A percentile compares a stretch with the other conserved stretches of the same genome.
Conservation (phyloP, 257 asterid genomes). For the Echium plantagineum region DNA sequence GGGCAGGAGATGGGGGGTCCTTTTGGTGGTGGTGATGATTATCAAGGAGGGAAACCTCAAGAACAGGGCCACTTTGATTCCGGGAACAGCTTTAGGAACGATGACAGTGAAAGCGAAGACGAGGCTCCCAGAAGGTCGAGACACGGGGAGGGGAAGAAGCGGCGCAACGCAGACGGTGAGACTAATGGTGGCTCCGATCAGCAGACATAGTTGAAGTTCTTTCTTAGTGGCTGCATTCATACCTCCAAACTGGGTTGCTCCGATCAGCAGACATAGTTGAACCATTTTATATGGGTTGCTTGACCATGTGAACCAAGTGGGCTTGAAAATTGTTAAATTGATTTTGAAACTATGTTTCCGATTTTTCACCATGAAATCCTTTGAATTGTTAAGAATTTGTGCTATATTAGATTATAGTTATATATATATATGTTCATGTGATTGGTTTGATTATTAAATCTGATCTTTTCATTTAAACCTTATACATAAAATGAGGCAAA, state of each 20-base stretch:
- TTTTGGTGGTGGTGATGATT: slow-evolving; percentile 21
- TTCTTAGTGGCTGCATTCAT: neutral
- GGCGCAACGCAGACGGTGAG: slow-evolving; percentile 41
- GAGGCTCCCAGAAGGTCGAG: slow-evolving; percentile 91
- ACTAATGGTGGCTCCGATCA: slow-evolving; percentile 22
- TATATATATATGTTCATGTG: too few species aligned
- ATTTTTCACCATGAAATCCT: too few species aligned
- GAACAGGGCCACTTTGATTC: slow-evolving; percentile 32
- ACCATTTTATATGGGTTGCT: neutral
- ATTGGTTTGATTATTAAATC: too few species aligned
- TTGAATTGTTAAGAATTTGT: too few species aligned
- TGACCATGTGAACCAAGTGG: neutral
- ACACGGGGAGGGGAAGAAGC: slow-evolving; percentile 75
- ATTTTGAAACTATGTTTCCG: neutral
- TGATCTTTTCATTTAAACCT: too few species aligned
- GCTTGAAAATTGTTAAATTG: neutral
- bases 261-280: slow-evolving; percentile 17
- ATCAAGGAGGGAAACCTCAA: slow-evolving; percentile 32
- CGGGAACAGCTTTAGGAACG: slow-evolving; percentile 42
- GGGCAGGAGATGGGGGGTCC: slow-evolving; percentile 41
- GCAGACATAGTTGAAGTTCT: slow-evolving; percentile 9
- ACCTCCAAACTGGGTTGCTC: slow-evolving; percentile 11
- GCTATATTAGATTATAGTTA: neutral
- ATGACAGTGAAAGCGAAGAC: slow-evolving; percentile 76
- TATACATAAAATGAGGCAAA: too few species aligned